Percentiles rank a stretch among this genome's conserved stretches.
These are phyloP conservation scores for Tylopilus plumbeoviolaceoides DNA, from an alignment of 768 basidiomycete species.

Conservation along the genomic window DNA sequence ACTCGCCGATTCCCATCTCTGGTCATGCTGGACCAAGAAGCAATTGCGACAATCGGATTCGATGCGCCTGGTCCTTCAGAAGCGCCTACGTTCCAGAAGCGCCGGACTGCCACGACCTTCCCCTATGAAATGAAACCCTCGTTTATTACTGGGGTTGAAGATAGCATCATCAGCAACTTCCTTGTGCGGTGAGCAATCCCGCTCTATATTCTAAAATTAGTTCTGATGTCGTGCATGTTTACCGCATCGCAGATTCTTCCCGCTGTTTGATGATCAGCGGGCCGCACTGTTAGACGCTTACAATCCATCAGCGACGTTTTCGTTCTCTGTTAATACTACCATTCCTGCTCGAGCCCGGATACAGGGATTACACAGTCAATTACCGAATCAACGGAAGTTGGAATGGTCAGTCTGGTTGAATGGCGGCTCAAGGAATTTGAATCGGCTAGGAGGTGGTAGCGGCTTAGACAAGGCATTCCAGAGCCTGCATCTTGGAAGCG, in stretches of 20 bases:
- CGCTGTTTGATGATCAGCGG: slow-evolving; percentile 76
- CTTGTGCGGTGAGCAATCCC: slow-evolving; percentile 58
- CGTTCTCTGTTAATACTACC: slow-evolving; percentile 78
- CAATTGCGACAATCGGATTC: slow-evolving; percentile 73
- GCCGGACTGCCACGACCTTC: slow-evolving; percentile 66
- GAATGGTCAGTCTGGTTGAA: slow-evolving; percentile 72
- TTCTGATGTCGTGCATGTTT: slow-evolving; percentile 6
- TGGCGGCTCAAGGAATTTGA: slow-evolving; percentile 74
- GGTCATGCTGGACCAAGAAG: slow-evolving; percentile 78
- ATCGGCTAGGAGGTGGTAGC: slow-evolving; percentile 54
- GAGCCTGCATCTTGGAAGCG: slow-evolving; percentile 69
- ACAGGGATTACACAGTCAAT: slow-evolving; percentile 58
- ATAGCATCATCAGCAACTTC: slow-evolving; percentile 67
- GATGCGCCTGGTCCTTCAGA: slow-evolving; percentile 61
- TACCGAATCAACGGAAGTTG: slow-evolving; percentile 82
- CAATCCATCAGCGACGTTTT: slow-evolving; percentile 85
- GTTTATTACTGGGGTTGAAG: slow-evolving; percentile 72
- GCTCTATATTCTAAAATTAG: neutral
- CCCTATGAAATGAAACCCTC: slow-evolving; percentile 71
- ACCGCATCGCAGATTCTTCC: slow-evolving; percentile 63
- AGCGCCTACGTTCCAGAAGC: slow-evolving; percentile 32
- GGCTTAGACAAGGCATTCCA: slow-evolving; percentile 58
- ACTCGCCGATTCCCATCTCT: slow-evolving; percentile 76
- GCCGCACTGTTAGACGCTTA: slow-evolving; percentile 67
- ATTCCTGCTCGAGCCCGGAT: slow-evolving; percentile 77